phyloP scores from a whole-genome alignment of 495 filamentous ascomycete genomes.

The Daldinia bambusicola region DNA sequence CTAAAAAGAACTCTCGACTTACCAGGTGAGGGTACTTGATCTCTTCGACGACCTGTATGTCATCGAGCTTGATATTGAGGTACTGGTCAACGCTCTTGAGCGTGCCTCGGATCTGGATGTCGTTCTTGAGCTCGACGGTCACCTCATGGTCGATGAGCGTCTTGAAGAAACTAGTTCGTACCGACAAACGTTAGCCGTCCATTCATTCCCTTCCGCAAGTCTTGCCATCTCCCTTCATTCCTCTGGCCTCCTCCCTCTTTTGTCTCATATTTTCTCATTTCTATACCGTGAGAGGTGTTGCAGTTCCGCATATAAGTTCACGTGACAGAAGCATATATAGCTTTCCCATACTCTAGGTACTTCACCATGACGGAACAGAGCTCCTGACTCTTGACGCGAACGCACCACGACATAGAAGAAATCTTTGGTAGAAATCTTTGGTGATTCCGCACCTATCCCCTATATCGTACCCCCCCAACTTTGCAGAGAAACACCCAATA shows the following conservation, averaged over 20 bases:
- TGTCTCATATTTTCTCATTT: too few relatives aligned
- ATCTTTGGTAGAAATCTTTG: too few relatives aligned
- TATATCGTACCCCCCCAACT: constrained; percentile 1
- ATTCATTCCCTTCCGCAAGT: constrained; percentile 1
- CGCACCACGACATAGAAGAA: neutral
- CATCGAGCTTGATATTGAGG: constrained; percentile 98
- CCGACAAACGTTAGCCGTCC: constrained; percentile 9
- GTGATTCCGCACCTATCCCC: neutral
- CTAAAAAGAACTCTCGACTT: constrained; percentile 37
- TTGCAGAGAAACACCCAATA: neutral
- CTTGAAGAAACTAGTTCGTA: constrained; percentile 90
- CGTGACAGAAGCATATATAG: constrained; percentile 25
- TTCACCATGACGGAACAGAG: neutral
- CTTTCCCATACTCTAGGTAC: neutral
- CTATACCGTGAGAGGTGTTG: too few relatives aligned
- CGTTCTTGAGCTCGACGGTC: constrained; percentile 98
- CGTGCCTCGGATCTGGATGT: constrained; percentile 92
- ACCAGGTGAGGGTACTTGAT: constrained; percentile 92
- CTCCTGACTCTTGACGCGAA: neutral
- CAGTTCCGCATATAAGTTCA: neutral
- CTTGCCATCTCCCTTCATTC: neutral
- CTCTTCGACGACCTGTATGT: constrained; percentile 91
- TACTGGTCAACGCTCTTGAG: constrained; percentile 98
- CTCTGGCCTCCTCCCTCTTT: neutral
- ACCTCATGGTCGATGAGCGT: constrained; percentile 96